These are phyloP conservation scores for Claviceps africana DNA, from an alignment of 2,329 filamentous ascomycete genomes.

Conservation along the genomic window DNA sequence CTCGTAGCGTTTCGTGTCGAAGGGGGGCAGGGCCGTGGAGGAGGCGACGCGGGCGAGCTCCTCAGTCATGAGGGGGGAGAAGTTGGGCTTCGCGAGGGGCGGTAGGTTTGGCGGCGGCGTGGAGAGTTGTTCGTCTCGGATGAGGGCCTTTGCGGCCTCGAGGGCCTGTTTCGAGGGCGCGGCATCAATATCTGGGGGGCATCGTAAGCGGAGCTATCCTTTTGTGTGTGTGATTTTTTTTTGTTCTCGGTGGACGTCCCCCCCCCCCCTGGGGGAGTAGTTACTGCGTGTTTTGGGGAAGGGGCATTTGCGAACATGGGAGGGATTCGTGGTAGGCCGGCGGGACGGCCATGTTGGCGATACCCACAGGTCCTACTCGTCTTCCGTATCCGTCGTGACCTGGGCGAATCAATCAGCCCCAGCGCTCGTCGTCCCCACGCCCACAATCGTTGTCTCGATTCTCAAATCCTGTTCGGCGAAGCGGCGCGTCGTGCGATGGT, in stretches of 20 bases:
- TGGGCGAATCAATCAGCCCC: no score
- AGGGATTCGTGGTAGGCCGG: conserved; percentile 58
- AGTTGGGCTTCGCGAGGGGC: neutral
- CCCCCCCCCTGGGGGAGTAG: no score
- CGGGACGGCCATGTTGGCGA: conserved; percentile 12
- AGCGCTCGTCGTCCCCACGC: no score
- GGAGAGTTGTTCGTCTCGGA: conserved; percentile 43
- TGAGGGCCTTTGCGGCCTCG: conserved; percentile 52
- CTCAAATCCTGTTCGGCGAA: no score
- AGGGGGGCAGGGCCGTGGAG: conserved; percentile 30
- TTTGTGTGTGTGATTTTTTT: neutral
- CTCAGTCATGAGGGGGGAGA: neutral
- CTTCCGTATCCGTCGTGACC: no score
- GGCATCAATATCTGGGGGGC: conserved; percentile 59
- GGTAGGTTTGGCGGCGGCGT: neutral
- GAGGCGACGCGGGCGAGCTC: conserved; percentile 37
- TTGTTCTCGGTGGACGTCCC: neutral
- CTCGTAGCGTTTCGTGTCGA: conserved; percentile 74
- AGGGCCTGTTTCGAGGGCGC: conserved; percentile 51
- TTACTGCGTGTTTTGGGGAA: no score
- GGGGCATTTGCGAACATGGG: no score
- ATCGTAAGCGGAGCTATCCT: neutral
- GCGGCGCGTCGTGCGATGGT: no score
- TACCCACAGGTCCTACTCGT: no score
- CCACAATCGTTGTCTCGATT: no score